Conservation (phyloP, 768 basidiomycete species). For the Mycena venus region DNA sequence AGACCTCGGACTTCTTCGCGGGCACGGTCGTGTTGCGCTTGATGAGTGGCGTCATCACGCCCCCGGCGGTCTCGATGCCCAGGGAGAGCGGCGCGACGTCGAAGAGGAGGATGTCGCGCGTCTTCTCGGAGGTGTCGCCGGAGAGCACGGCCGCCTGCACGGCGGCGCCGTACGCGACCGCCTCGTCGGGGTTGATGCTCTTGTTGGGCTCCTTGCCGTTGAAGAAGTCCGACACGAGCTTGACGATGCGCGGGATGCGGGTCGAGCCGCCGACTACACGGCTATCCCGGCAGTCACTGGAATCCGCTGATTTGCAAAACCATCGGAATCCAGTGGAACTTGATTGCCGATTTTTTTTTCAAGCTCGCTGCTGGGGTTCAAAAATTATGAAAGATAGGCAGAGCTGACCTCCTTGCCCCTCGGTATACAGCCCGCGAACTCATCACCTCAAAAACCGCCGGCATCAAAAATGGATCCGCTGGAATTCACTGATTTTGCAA, state of each 20-base stretch:
- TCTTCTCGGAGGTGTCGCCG: background rate
- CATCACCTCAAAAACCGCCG: too few relatives aligned
- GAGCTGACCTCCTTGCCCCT: too few relatives aligned
- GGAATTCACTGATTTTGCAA: too few relatives aligned
- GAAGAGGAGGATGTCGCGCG: background rate
- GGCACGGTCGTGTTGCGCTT: background rate
- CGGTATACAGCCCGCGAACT: too few relatives aligned
- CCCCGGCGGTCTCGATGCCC: background rate
- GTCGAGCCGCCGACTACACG: conserved; percentile 1
- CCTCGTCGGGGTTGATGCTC: background rate
- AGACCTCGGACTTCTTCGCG: background rate
- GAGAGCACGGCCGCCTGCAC: background rate
- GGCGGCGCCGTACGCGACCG: background rate
- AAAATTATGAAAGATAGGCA: too few relatives aligned
- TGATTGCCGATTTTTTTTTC: too few relatives aligned
- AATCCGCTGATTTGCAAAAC: too few relatives aligned
- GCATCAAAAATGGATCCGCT: too few relatives aligned
- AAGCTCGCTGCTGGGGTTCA: too few relatives aligned
- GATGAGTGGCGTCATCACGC: background rate
- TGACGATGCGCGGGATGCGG: background rate
- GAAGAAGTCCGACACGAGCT: background rate
- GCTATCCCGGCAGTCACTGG: too few relatives aligned
- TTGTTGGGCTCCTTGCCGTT: background rate
- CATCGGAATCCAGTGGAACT: too few relatives aligned
- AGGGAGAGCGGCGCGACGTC: background rate